These are phyloP conservation scores for Alternaria atra DNA, from an alignment of 2,329 filamentous ascomycete species.

Conservation along the genomic window DNA sequence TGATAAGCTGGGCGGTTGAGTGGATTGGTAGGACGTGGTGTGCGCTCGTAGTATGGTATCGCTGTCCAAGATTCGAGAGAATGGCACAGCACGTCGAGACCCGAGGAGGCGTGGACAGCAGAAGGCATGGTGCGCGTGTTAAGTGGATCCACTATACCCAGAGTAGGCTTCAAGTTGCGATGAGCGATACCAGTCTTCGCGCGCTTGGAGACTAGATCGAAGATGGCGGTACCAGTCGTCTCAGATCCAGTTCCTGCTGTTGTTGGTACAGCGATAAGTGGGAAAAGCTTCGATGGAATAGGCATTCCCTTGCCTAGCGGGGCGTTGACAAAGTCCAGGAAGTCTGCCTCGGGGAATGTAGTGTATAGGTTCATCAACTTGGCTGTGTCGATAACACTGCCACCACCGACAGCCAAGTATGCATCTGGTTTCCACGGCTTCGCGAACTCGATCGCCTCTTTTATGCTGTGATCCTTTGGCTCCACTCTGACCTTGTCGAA, in stretches of 20 bases:
- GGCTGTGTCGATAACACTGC: constrained; percentile 96
- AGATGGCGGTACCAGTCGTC: constrained; percentile 97
- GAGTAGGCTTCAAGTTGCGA: constrained; percentile 91
- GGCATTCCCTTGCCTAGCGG: constrained; percentile 86
- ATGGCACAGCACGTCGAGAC: constrained; percentile 94
- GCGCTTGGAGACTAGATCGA: constrained; percentile 87
- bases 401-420: constrained; percentile 89
- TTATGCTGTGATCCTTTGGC: constrained; percentile 92
- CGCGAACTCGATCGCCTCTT: constrained; percentile 86
- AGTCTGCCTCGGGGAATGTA: constrained; percentile 88
- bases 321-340: constrained; percentile 97
- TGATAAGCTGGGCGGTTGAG: constrained; percentile 94
- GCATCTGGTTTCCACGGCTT: constrained; percentile 85
- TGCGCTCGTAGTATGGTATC: constrained; percentile 89
- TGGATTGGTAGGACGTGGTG: constrained; percentile 85
- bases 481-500: constrained; percentile 85
- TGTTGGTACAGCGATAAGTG: constrained; percentile 83
- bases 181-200: constrained; percentile 97
- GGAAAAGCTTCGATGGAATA: constrained; percentile 74
- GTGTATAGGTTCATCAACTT: constrained; percentile 99
- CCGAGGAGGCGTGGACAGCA: constrained; percentile 89
- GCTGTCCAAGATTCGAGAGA: constrained; percentile 97
- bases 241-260: constrained; percentile 90
- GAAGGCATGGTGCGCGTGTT: constrained; percentile 97
- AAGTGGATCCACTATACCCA: constrained; percentile 85